Conservation (phyloP, 2,329 filamentous ascomycete species). For the Paecilomyces sp. region DNA sequence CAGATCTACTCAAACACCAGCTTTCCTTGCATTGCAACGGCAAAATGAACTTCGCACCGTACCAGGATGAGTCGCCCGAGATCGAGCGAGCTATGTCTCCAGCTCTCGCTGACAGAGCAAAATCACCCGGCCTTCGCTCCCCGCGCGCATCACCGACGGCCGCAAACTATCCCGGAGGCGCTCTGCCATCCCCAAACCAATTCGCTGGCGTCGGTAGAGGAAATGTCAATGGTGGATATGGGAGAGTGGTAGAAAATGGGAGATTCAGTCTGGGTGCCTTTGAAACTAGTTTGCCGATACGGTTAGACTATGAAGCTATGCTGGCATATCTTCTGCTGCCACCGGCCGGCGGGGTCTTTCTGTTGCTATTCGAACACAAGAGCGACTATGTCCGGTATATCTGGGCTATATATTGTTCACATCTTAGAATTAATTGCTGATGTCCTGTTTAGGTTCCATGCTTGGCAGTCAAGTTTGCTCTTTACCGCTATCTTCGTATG, state of each 20-base stretch:
- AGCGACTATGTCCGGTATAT: constrained; percentile 88
- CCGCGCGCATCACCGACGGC: constrained; percentile 44
- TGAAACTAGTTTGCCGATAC: constrained; percentile 79
- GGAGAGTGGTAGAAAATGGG: constrained; percentile 38
- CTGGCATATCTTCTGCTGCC: constrained; percentile 81
- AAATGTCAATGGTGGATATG: constrained; percentile 20
- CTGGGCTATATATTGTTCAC: neutral
- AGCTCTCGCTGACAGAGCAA: constrained; percentile 44
- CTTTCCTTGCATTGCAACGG: neutral
- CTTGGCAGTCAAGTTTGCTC: constrained; percentile 84
- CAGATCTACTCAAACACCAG: constrained; percentile 4
- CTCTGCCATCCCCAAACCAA: constrained; percentile 32
- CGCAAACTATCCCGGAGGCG: constrained; percentile 37
- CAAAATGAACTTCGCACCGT: constrained; percentile 88
- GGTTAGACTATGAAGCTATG: constrained; percentile 84
- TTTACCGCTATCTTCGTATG: constrained; percentile 62
- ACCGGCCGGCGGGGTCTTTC: constrained; percentile 74
- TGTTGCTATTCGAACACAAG: constrained; percentile 83
- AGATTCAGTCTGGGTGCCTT: constrained; percentile 69
- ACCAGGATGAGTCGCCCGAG: constrained; percentile 88
- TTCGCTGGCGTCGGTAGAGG: constrained; percentile 33
- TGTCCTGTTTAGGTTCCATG: constrained; percentile 65
- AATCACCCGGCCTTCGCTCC: constrained; percentile 47
- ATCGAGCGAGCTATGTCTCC: constrained; percentile 73
- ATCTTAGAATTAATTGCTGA: neutral